phyloP scores from a whole-genome alignment of 2,329 filamentous ascomycete genomes.

The Hymenoscyphus linearis region DNA sequence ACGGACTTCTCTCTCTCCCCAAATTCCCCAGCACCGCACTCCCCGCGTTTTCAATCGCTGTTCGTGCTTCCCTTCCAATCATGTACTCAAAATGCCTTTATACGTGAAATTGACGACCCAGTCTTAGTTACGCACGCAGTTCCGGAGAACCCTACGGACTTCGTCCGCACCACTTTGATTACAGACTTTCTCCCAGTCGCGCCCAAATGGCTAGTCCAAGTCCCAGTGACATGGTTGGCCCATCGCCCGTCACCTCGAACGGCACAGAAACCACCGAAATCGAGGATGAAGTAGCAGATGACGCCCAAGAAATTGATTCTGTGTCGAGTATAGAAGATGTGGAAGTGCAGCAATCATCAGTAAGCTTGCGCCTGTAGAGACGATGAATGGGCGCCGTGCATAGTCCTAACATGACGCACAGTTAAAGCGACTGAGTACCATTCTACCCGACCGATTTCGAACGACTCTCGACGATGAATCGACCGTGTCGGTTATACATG shows the following conservation, averaged over 20 bases:
- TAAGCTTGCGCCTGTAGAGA: constrained; percentile 15
- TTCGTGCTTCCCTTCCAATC: constrained; percentile 33
- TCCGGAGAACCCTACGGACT: constrained; percentile 44
- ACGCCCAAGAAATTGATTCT: constrained; percentile 39
- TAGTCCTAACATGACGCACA: constrained; percentile 18
- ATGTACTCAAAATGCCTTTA: neutral
- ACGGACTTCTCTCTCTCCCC: constrained; percentile 51
- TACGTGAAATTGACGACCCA: constrained; percentile 12
- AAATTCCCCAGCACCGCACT: constrained; percentile 42
- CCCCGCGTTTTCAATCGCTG: constrained; percentile 47
- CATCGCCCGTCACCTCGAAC: constrained; percentile 80
- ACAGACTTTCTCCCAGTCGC: constrained; percentile 26
- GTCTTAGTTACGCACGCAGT: constrained; percentile 39
- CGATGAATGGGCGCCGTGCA: constrained; percentile 2
- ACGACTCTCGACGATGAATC: constrained; percentile 61
- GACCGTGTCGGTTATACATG: constrained; percentile 85
- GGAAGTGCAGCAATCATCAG: constrained; percentile 23
- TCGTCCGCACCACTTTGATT: constrained; percentile 44
- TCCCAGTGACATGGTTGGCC: constrained; percentile 63
- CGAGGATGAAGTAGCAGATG: constrained; percentile 68
- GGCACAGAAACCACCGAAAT: constrained; percentile 80
- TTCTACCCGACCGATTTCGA: constrained; percentile 51
- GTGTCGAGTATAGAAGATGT: constrained; percentile 32
- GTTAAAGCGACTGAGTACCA: constrained; percentile 39
- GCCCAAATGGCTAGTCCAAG: constrained; percentile 49